Evolutionary conservation across 2,329 filamentous ascomycete genomes (phyloP).

Genomic region (Aspergillus clavatus): DNA sequence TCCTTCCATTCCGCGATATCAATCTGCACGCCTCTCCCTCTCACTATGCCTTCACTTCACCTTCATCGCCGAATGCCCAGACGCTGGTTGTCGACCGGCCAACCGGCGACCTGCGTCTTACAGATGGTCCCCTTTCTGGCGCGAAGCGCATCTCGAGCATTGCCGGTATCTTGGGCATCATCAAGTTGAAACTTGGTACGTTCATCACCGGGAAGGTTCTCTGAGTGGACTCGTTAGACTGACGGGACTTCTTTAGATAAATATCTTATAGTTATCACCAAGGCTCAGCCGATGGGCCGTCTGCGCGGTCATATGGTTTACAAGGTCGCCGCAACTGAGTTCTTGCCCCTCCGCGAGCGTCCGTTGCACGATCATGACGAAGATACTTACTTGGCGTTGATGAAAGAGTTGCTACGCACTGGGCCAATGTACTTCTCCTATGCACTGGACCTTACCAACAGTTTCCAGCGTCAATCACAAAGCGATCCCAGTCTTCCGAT

Average conservation of each 20-base stretch:
- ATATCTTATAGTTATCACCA: slow-evolving; percentile 94
- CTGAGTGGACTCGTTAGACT: slow-evolving; percentile 8
- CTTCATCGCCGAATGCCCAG: slow-evolving; percentile 83
- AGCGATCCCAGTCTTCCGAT: slow-evolving; percentile 66
- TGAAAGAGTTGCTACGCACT: slow-evolving; percentile 75
- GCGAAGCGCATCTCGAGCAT: slow-evolving; percentile 88
- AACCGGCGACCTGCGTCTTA: slow-evolving; percentile 81
- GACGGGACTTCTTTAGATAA: slow-evolving; percentile 72
- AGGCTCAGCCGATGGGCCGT: slow-evolving; percentile 82
- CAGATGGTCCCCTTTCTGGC: slow-evolving; percentile 69
- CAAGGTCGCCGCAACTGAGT: slow-evolving; percentile 84
- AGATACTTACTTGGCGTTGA: slow-evolving; percentile 78
- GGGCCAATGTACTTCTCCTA: slow-evolving; percentile 98
- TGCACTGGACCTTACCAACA: slow-evolving; percentile 92
- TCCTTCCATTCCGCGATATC: slow-evolving; percentile 84
- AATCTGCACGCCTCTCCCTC: slow-evolving; percentile 90
- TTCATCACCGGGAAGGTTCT: slow-evolving; percentile 7
- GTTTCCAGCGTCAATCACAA: slow-evolving; percentile 87
- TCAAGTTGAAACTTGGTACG: slow-evolving; percentile 85
- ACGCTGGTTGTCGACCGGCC: slow-evolving; percentile 87
- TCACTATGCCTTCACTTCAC: slow-evolving; percentile 94
- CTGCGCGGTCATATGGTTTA: slow-evolving; percentile 96
- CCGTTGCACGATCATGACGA: slow-evolving; percentile 89
- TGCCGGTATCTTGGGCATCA: slow-evolving; percentile 87
- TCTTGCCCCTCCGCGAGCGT: slow-evolving; percentile 88